These are phyloP conservation scores for Microdochium bolleyi DNA, from an alignment of 2,329 filamentous ascomycete genomes.

Conservation along the genomic window DNA sequence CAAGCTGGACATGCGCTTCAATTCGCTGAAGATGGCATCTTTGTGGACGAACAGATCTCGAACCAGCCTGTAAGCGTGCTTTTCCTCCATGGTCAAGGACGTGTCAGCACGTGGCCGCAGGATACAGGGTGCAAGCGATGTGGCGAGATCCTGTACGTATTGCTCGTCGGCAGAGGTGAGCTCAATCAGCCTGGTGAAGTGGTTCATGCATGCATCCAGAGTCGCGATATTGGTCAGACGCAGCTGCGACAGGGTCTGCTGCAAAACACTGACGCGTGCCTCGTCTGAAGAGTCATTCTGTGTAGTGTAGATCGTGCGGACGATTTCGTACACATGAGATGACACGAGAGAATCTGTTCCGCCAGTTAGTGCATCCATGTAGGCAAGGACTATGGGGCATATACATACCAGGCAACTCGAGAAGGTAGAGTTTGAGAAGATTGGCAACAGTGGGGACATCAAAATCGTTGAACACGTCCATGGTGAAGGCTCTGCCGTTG, in stretches of 20 bases:
- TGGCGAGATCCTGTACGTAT: constrained; percentile 69
- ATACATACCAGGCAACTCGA: constrained; percentile 80
- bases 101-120: constrained; percentile 81
- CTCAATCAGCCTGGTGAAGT: constrained; percentile 94
- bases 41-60: constrained; percentile 92
- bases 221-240: constrained; percentile 96
- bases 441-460: constrained; percentile 93
- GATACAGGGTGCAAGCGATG: constrained; percentile 73
- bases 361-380: constrained; percentile 14
- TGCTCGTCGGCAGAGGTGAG: constrained; percentile 90
- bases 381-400: neutral
- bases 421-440: constrained; percentile 85
- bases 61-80: constrained; percentile 82
- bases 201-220: constrained; percentile 95
- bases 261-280: constrained; percentile 79
- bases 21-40: constrained; percentile 87
- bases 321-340: constrained; percentile 96
- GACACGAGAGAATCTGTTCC: constrained; percentile 86
- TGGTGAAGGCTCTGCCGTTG: constrained; percentile 71
- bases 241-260: constrained; percentile 91
- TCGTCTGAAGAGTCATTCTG: constrained; percentile 68
- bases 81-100: constrained; percentile 90
- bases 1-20: constrained; percentile 79
- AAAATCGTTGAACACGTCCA: constrained; percentile 74
- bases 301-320: constrained; percentile 93